Percentiles rank a stretch among this genome's conserved stretches.
These are phyloP conservation scores for Daldinia childiae DNA, from an alignment of 495 filamentous ascomycete genomes.

Conservation along the genomic window DNA sequence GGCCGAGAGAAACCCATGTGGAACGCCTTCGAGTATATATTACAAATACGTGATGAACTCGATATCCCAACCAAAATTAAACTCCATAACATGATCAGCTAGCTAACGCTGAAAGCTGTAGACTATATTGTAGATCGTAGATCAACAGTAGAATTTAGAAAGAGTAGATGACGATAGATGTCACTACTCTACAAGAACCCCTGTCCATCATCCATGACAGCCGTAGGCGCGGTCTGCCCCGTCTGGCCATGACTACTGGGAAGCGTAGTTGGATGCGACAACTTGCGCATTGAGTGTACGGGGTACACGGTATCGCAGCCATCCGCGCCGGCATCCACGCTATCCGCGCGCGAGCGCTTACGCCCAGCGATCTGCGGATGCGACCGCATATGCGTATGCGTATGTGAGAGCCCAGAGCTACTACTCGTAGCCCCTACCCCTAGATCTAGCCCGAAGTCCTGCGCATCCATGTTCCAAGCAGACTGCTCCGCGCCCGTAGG, in stretches of 20 bases:
- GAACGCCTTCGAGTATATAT: constrained; percentile 3
- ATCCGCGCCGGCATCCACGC: constrained; percentile 22
- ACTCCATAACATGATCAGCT: background rate
- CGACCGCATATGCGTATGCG: constrained; percentile 2
- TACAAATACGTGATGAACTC: constrained; percentile 10
- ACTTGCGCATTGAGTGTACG: constrained; percentile 43
- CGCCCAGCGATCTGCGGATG: constrained; percentile 27
- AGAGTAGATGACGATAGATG: background rate
- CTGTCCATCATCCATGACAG: constrained; percentile 41
- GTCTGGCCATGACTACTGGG: background rate
- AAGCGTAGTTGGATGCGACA: constrained; percentile 27
- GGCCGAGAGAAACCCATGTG: constrained; percentile 13
- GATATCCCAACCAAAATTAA: background rate
- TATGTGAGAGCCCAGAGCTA: constrained; percentile 11
- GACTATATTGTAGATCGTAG: constrained; percentile 4
- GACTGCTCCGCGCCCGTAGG: constrained; percentile 6
- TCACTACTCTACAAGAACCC: constrained; percentile 8
- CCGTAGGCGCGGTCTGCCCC: constrained; percentile 35
- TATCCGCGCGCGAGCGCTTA: constrained; percentile 43
- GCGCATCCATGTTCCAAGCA: constrained; percentile 25
- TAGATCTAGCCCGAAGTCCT: constrained; percentile 27
- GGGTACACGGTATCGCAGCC: constrained; percentile 37
- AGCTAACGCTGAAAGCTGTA: constrained; percentile 1
- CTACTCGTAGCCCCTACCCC: constrained; percentile 6
- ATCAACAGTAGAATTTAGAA: background rate